Base-by-base conservation (phyloP, 257 asterid species). In the Jacaranda copaia region DNA sequence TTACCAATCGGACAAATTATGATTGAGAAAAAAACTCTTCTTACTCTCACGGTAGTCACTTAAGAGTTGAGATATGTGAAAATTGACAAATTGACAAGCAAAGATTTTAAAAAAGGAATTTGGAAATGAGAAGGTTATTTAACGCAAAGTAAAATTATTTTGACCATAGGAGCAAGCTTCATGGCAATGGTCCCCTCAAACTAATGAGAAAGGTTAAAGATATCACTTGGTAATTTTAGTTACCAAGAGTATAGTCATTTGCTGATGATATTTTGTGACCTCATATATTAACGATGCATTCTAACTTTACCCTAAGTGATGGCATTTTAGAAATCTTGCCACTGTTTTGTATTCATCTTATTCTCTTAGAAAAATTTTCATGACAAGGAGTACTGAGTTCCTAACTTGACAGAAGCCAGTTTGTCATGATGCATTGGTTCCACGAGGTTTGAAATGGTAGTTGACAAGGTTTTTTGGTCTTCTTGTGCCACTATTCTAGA, bases 111-210 rank as follows among this genome's bases (percentile, higher is more conserved):
- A 55, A 48, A 46, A 14, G 52, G 56, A 40, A 57, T 20, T 25
- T 68, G 62, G 38, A n/a, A 45, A 77, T 77, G 20, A 5, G 52
- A 40, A 48, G 43, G 65, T 73, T 74, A 36, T 36, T 32, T 46
- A 20, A 38, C 20, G 58, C 80, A 39, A 5, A 66, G 5, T 20
- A 11, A 76, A 65, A 55, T 36, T 6, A 39, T 66, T 25, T 76
- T 66, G 39, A 14, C 38, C 48, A 16, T 42, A 53, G 55, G 19
- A 71, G 5, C 48, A 60, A 70, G 38, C 67, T 45, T 55, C 0
- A 12, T 20, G 64, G 36, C 1, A 46, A 36, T 25, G 48, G n/a
- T 49, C 19, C 55, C 19, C 20, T 3, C 4, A 9, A 59, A 68
- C 16, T 63, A 72, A 8, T 40, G 32, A 42, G 64, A 11, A 16